A percentile compares a stretch with the other conserved stretches of the same genome.
phyloP scores from a whole-genome alignment of 2,329 filamentous ascomycete species.

The Neopestalotiopsis sp. region DNA sequence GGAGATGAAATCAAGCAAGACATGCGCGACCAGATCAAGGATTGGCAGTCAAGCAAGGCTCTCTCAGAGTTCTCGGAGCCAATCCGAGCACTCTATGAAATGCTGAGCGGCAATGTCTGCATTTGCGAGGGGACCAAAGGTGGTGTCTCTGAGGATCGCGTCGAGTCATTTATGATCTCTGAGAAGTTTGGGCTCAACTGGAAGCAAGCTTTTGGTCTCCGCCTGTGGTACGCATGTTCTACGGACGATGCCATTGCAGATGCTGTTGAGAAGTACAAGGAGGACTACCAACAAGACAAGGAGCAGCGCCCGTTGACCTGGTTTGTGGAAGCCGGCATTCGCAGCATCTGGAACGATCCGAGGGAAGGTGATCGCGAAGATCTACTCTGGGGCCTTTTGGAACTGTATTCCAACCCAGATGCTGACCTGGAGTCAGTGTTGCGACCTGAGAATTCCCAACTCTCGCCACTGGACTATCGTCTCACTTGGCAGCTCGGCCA shows the following conservation, averaged over 20 bases:
- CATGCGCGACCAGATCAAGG: slow-evolving; percentile 79
- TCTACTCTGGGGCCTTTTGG: slow-evolving; percentile 84
- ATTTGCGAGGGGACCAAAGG: slow-evolving; percentile 78
- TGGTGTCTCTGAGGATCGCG: slow-evolving; percentile 78
- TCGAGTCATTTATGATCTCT: slow-evolving; percentile 80
- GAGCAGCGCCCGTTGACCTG: slow-evolving; percentile 77
- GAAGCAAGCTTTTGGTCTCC: slow-evolving; percentile 90
- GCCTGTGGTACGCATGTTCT: slow-evolving; percentile 84
- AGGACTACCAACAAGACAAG: slow-evolving; percentile 72
- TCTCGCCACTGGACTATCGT: slow-evolving; percentile 75
- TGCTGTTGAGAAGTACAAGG: slow-evolving; percentile 75
- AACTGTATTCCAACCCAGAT: slow-evolving; percentile 71
- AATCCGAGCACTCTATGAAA: slow-evolving; percentile 85
- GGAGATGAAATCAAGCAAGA: slow-evolving; percentile 73
- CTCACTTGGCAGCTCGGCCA: slow-evolving; percentile 86
- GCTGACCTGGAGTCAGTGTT: slow-evolving; percentile 72
- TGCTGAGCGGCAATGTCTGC: slow-evolving; percentile 87
- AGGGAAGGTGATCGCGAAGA: slow-evolving; percentile 69
- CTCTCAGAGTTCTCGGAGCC: slow-evolving; percentile 86
- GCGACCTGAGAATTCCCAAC: slow-evolving; percentile 76
- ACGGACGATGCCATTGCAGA: slow-evolving; percentile 70
- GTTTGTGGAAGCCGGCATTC: slow-evolving; percentile 66
- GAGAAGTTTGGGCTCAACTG: slow-evolving; percentile 87
- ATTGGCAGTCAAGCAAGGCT: slow-evolving; percentile 83
- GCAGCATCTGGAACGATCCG: slow-evolving; percentile 64